Evolutionary conservation across 1,139 yeast genomes (phyloP).

Genomic region (Dujonia santamariae): DNA sequence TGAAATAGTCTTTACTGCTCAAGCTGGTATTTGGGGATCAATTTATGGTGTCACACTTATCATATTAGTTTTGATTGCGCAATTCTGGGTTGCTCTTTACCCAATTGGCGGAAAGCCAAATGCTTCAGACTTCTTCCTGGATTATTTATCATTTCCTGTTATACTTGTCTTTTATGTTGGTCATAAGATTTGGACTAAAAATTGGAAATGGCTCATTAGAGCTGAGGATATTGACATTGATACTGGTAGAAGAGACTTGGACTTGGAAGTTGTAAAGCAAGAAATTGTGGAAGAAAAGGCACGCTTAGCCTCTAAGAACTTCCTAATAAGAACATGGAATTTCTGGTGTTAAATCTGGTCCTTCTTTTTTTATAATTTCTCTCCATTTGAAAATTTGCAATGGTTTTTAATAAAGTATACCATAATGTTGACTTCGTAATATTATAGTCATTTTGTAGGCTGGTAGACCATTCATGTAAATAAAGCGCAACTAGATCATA

Average conservation of each 20-base stretch:
- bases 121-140: slow-evolving; percentile 56
- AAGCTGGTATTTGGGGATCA: slow-evolving; percentile 71
- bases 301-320: slow-evolving; percentile 46
- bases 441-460: no score
- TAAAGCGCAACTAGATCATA: no score
- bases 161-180: slow-evolving; percentile 52
- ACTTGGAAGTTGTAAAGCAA: slow-evolving; percentile 60
- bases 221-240: slow-evolving; percentile 59
- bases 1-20: slow-evolving; percentile 69
- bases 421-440: no score
- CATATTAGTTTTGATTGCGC: slow-evolving; percentile 66
- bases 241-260: slow-evolving; percentile 69
- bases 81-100: slow-evolving; percentile 74
- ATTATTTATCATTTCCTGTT: slow-evolving; percentile 62
- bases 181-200: slow-evolving; percentile 56
- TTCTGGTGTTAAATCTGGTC: no score
- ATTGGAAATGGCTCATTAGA: slow-evolving; percentile 45
- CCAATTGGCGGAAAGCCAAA: slow-evolving; percentile 58
- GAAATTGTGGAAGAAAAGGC: slow-evolving; percentile 63
- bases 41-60: slow-evolving; percentile 59
- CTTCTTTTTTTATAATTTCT: no score
- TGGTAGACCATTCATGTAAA: no score
- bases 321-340: slow-evolving; percentile 46
- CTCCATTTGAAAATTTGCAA: no score
- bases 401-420: no score